Conservation (phyloP, 208 protist species). For the Leishmania braziliensis region DNA sequence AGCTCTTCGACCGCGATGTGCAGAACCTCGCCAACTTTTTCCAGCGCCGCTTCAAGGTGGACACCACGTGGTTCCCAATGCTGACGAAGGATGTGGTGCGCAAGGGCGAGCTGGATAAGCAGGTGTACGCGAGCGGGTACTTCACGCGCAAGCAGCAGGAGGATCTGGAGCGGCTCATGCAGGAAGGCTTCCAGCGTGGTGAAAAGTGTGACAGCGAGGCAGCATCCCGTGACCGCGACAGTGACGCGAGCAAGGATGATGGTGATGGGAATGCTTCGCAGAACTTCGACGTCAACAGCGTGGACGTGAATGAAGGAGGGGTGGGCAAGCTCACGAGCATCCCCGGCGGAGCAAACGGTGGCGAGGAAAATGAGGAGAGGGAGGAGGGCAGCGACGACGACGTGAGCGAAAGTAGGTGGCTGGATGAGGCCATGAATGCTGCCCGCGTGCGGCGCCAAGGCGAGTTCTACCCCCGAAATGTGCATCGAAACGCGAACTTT, state of each 20-base stretch:
- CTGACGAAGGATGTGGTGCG: conserved; percentile 82
- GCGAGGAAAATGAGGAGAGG: conserved; percentile 16
- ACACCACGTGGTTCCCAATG: conserved; percentile 63
- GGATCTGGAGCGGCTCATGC: conserved; percentile 77
- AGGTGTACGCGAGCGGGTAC: conserved; percentile 83
- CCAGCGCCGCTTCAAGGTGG: conserved; percentile 88
- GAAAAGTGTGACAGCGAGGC: conserved; percentile 12
- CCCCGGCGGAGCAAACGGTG: not conserved
- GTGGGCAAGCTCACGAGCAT: conserved; percentile 20
- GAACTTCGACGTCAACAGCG: conserved; percentile 12
- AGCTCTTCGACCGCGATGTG: conserved; percentile 98
- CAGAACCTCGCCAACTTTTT: conserved; percentile 97
- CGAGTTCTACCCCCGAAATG: conserved; percentile 22
- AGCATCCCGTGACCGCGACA: not conserved
- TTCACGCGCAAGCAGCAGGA: conserved; percentile 73
- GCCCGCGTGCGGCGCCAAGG: conserved; percentile 40
- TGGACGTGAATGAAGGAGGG: conserved; percentile 33
- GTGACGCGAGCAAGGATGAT: conserved; percentile 9
- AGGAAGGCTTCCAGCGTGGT: conserved; percentile 33
- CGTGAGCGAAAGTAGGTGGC: conserved; percentile 35
- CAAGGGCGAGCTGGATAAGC: conserved; percentile 68
- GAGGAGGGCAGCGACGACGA: conserved; percentile 32
- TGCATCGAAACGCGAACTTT: conserved; percentile 72
- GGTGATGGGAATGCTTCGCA: not conserved
- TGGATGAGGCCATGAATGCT: conserved; percentile 52